Evolutionary conservation across 305 asterid genomes (phyloP).

Genomic region (Withania somnifera): DNA sequence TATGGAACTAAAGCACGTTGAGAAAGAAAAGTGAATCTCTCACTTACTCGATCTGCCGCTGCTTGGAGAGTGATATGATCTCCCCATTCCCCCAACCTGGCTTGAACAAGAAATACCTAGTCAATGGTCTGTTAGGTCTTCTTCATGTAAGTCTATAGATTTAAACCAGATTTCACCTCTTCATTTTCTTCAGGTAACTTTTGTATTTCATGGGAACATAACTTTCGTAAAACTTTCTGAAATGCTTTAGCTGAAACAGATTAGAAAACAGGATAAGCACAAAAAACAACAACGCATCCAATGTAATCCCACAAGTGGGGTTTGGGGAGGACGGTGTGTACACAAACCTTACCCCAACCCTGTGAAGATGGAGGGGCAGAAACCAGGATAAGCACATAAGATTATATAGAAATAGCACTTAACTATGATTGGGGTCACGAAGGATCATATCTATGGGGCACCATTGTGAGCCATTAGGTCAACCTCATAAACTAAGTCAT

Average conservation of each 20-base stretch:
- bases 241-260: constrained; percentile 64
- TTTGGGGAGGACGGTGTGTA: neutral
- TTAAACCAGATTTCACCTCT: constrained; percentile 35
- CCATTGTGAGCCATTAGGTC: neutral
- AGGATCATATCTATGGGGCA: neutral
- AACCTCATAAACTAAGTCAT: neutral
- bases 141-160: neutral
- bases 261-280: neutral
- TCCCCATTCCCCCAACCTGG: constrained; percentile 89
- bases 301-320: neutral
- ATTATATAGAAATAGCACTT: neutral
- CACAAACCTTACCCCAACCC: neutral
- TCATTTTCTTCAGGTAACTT: constrained; percentile 74
- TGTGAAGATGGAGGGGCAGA: neutral
- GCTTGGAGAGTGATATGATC: constrained; percentile 97
- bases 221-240: constrained; percentile 63
- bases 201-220: constrained; percentile 88
- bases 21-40: neutral
- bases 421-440: neutral
- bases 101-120: constrained; percentile 8
- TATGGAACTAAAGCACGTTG: neutral
- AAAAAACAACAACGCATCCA: neutral
- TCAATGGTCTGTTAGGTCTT: neutral
- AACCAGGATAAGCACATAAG: neutral
- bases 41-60: constrained; percentile 85